Evolutionary conservation across 345 rosid genomes (phyloP).

Genomic region (Iberis pinnata): DNA sequence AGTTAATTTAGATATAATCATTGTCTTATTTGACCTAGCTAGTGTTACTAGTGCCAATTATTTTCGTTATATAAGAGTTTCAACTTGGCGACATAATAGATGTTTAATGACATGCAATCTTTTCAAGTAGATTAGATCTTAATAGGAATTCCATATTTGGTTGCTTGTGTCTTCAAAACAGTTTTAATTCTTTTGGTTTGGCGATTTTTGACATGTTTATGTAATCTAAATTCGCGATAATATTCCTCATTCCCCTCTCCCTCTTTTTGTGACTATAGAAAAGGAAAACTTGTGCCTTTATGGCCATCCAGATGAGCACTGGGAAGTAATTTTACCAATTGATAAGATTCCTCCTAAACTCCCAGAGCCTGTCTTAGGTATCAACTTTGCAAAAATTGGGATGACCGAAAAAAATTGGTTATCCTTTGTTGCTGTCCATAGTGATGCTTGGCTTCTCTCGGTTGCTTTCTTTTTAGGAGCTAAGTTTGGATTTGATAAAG

Average conservation of each 20-base stretch:
- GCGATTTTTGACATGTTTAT: not conserved
- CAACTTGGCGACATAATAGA: too few species aligned
- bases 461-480: constrained; percentile 92
- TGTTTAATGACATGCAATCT: too few species aligned
- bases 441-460: constrained; percentile 72
- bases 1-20: too few species aligned
- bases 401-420: constrained; percentile 89
- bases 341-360: constrained; percentile 96
- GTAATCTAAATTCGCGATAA: not conserved
- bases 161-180: constrained; percentile 4
- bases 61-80: too few species aligned
- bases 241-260: not conserved
- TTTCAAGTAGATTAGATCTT: too few species aligned
- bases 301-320: constrained; percentile 71
- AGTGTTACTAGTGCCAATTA: too few species aligned
- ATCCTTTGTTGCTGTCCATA: constrained; percentile 55
- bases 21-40: too few species aligned
- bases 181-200: constrained; percentile 2
- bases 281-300: constrained; percentile 85
- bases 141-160: too few species aligned
- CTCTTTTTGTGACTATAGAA: constrained; percentile 36
- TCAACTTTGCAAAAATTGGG: constrained; percentile 94
- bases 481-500: constrained; percentile 78
- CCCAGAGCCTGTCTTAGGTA: constrained; percentile 92
- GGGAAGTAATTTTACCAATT: constrained; percentile 93